Evolutionary conservation across 345 rosid species (phyloP), one percentile per base, ranked within the genome.

Genomic region (Litchi chinensis): DNA sequence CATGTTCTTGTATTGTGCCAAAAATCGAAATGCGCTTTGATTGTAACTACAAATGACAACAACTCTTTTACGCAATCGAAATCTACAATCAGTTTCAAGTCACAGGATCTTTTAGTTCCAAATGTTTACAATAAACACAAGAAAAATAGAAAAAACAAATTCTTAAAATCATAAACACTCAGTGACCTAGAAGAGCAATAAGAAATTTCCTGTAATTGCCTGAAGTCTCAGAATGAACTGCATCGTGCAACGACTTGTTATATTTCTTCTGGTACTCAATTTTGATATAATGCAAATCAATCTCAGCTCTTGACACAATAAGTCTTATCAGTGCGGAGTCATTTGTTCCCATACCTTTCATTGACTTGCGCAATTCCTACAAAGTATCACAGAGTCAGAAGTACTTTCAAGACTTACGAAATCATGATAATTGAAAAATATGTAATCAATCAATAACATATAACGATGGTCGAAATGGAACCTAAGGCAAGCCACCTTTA

Each of bases 261-360:
- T 90, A 88, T 83, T 86, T 90, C 84, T 79, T 92, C 70, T 41
- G 54, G 84, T 92, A 90, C 75, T 92, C 94, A 0, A 79, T 90
- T 76, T 90, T 90, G 75, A 90, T 87, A 60, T 90, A 86, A 41
- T 90, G 93, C 93, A 90, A 88, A 85, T 92, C 96, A 1, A 92
- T 82, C 88, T 90, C 93, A 64, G 94, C 83, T 83, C 94, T 86
- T 3, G 93, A 88, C 74, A 90, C 93, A 4, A 89, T 87, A 65
- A 92, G 85, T 77, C 94, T 87, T 71, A 83, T 84, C 8, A 92
- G 88, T 5, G 91, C 66, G 3, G 76, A 60, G 71, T 92, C 93
- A 56, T 92, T 54, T 0, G 97, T 92, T 18, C 97, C 94, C 50
- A 90, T 73, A 65, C 94, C 97, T 72, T 88, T 86, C 97, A 92